Evolutionary conservation across 176 grass and related monocot genomes (phyloP).

Genomic region (Aegilops speltoides): DNA sequence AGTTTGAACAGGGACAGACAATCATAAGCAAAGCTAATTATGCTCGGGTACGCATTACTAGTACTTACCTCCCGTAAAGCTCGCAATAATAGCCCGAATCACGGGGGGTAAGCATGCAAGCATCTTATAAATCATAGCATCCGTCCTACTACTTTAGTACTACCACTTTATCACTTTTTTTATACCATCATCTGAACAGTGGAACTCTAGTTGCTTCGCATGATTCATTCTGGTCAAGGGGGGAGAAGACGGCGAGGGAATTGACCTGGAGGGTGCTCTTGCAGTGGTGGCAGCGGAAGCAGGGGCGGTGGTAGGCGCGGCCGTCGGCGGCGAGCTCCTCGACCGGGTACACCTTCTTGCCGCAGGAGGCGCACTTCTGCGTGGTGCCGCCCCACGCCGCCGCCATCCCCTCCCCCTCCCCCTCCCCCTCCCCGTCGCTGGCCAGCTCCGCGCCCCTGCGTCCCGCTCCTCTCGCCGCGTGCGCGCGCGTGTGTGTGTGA

Average conservation of each 20-base stretch:
- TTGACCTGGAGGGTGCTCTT: conserved; percentile 84
- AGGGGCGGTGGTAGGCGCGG: conserved; percentile 88
- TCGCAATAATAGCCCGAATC: background rate
- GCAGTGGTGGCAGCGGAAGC: conserved; percentile 98
- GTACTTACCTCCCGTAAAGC: background rate
- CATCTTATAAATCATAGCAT: background rate
- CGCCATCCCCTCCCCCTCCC: conserved; percentile 41
- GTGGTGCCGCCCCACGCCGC: conserved; percentile 81
- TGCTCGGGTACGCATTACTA: background rate
- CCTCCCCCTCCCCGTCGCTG: conserved; percentile 29
- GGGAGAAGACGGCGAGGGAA: background rate
- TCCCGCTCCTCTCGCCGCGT: background rate
- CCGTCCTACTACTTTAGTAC: background rate
- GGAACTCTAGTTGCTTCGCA: background rate
- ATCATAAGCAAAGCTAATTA: background rate
- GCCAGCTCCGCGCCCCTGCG: background rate
- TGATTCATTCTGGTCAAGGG: background rate
- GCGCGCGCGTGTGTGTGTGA: background rate
- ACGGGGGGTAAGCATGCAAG: conserved; percentile 10
- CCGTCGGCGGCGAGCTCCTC: conserved; percentile 93
- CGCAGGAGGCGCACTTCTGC: conserved; percentile 95
- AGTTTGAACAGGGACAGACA: background rate
- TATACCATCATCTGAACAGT: background rate
- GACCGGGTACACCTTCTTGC: conserved; percentile 84
- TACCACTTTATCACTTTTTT: too few relatives aligned